Base-by-base conservation (phyloP, 805 yeast genomes). In the Monosporozyma yasuniensis region DNA sequence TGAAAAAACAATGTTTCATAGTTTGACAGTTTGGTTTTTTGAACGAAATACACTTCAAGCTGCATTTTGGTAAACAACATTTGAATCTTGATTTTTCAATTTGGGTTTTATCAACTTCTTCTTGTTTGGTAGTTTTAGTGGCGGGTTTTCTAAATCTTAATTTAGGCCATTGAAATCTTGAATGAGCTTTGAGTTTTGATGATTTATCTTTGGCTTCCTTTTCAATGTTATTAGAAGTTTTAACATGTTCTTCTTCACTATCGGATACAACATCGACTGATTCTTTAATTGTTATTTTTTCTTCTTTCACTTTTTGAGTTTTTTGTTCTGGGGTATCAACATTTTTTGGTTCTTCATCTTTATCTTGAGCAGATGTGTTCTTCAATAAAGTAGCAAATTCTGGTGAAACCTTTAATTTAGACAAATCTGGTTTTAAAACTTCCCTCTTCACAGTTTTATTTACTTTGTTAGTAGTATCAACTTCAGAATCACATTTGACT, bases 381-480 rank as follows among this genome's bases (percentile, higher is more conserved):
- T 44, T 18, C 48, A 71, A 58, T 25, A 63, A 61, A n/a, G 69
- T 56, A 3, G 73, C 72, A 47, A 72, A 65, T 10, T 60, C 66
- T 7, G 58, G 32, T 21, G 66, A 61, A 10, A 66, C 59, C 12
- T 58, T 65, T 44, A 64, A 54, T 32, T 61, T 63, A 1, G 63
- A 51, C 10, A 66, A 50, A 47, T 62, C 63, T 16, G 69, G 67
- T 12, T 63, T 53, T n/a, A 55, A 44, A 0, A 61, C 39, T 16
- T 19, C 32, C 14, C 39, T 44, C 12, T 42, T 38, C 4, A 18
- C 23, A 30, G 44, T 22, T 32, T 46, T 35, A 16, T 16, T n/a
- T 34, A n/a, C 23, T 22, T 22, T n/a, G 11, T 37, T 9, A 28
- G 9, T n/a, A 18, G 4, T 19, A 3, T 28, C 37, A 28, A 16